phyloP scores from a whole-genome alignment of 2,329 filamentous ascomycete genomes.

The Ascochyta clinopodiicola region DNA sequence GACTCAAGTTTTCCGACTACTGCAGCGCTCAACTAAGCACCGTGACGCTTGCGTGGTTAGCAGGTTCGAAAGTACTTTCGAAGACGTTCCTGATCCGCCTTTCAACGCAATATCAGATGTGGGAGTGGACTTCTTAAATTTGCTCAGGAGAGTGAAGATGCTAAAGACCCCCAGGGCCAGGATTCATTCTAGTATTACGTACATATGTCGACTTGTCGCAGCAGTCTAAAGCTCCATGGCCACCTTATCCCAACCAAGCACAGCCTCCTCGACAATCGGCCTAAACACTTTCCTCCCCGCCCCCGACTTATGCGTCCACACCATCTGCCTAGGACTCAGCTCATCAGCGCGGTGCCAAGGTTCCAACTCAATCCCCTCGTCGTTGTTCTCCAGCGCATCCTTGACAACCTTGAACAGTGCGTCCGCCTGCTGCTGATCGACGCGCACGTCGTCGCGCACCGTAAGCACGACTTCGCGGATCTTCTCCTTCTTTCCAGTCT shows the following conservation, averaged over 20 bases:
- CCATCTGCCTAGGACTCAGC: constrained; percentile 54
- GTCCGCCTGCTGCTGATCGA: constrained; percentile 54
- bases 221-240: constrained; percentile 3
- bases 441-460: constrained; percentile 54
- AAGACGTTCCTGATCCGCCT: no score
- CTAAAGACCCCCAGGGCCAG: not conserved
- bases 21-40: not conserved
- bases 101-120: not conserved
- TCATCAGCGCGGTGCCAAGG: constrained; percentile 54
- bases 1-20: not conserved
- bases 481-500: constrained; percentile 53
- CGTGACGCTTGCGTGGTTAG: not conserved
- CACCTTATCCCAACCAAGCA: constrained; percentile 48
- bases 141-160: not conserved
- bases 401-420: constrained; percentile 51
- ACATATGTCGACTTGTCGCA: not conserved
- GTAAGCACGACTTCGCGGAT: constrained; percentile 56
- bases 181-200: not conserved
- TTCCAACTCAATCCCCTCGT: constrained; percentile 48
- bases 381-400: constrained; percentile 51
- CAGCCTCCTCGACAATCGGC: constrained; percentile 56
- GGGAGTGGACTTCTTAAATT: not conserved
- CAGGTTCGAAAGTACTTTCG: no score
- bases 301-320: constrained; percentile 52
- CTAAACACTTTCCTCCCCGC: constrained; percentile 54